Evolutionary conservation across 805 yeast species (phyloP), one percentile per base, ranked within the genome.

Genomic region (Saturnispora sanitii): DNA sequence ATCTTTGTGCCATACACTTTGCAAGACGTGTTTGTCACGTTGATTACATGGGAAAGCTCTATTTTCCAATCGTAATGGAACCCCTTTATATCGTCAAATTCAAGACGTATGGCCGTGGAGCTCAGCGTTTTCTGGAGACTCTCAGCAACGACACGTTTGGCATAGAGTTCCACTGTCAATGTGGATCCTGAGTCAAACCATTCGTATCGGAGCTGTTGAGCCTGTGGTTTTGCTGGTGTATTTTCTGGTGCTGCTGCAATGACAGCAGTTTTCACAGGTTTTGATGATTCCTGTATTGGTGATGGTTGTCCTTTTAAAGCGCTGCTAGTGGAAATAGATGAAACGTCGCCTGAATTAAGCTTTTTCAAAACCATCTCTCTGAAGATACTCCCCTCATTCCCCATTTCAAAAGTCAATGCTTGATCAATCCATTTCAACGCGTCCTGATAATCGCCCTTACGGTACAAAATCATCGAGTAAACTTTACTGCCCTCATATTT

Each of bases 1-100:
- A 90, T 49, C 52, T 90, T 90, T 17, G 92, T 82, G 1, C 79
- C 65, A 51, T 73, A 77, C 2, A 87, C 71, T 11, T 63, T 67
- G 49, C 58, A 73, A 0, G 63, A 52, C 1, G 79, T 70, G 17
- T 60, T 48, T 0, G 53, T 56, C 1, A 77, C 63, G 21, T 61
- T 70, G 22, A 90, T 76, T 17, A 58, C 62, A 12, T 66, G 71
- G 40, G 55, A 70, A 27, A 84, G 77, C 8, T 73, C 74, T 35
- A 82, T 53, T 20, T 61, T 58, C 50, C 75, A 83, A 44, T 63
- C 67, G 57, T 79, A 84, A 2, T 42, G 35, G 2, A 82, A 66
- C 4, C 67, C 65, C 1, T 64, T 56, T 1, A 68, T 62, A 32
- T 67, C 67, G 42, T 74, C 73, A 53, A 77, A 78, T 29, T 63